Evolutionary conservation across 2,329 filamentous ascomycete genomes (phyloP).

Genomic region (Neopestalotiopsis sp.): DNA sequence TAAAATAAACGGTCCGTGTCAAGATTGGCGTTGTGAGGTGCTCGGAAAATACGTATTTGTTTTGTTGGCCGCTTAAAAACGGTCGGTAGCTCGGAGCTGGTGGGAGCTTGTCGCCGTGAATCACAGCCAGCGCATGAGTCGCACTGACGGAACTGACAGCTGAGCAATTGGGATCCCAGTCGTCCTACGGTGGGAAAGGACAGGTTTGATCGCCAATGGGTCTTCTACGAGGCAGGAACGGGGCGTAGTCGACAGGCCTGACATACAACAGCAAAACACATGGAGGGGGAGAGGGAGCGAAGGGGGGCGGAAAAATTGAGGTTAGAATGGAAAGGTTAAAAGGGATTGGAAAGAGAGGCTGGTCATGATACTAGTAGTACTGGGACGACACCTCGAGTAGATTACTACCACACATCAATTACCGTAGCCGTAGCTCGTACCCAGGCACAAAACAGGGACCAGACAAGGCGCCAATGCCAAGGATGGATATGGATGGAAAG

Average conservation of each 20-base stretch:
- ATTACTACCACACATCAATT: neutral
- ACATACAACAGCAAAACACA: neutral
- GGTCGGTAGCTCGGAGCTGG: neutral
- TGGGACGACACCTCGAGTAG: neutral
- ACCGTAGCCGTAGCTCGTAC: neutral
- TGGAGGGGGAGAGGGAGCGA: neutral
- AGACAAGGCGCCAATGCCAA: neutral
- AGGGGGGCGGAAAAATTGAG: neutral
- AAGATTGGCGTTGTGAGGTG: neutral
- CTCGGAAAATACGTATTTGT: neutral
- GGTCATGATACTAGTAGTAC: slow-evolving; percentile 9
- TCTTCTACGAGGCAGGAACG: neutral
- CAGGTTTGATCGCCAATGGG: slow-evolving; percentile 2
- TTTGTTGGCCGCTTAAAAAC: neutral
- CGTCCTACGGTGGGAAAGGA: neutral
- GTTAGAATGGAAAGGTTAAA: neutral
- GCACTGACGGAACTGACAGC: neutral
- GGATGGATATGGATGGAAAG: slow-evolving; percentile 1
- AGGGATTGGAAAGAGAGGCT: slow-evolving; percentile 3
- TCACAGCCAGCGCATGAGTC: neutral
- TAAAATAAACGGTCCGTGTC: neutral
- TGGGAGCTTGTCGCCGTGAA: neutral
- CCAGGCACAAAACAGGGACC: neutral
- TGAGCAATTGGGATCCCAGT: neutral
- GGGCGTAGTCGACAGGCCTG: neutral